Base-by-base conservation (phyloP, 2,329 filamentous ascomycete genomes). In the Lasiodiplodia sp. region DNA sequence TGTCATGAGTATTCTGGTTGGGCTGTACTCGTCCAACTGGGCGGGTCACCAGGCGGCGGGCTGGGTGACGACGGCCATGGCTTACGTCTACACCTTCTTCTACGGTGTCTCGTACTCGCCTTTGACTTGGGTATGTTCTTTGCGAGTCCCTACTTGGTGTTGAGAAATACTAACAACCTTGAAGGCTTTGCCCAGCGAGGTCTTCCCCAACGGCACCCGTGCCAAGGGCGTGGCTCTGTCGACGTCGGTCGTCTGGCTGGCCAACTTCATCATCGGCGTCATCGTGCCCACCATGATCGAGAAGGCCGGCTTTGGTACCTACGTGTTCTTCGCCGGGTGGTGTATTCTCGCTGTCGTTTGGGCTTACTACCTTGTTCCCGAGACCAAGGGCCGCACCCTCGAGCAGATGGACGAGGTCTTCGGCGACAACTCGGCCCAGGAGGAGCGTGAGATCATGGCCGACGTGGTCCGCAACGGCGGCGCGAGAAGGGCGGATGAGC, bases 211-310 rank as follows among this genome's bases (percentile, higher is more conserved):
- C 37, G 47, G 51, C 14, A 67, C 63, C 8, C 70, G 71, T 40
- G 67, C 69, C 25, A 71, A 71, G 44, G 70, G 66, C 44, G 88
- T 90, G 0, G 89, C 88, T 1, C 80, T 91, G 2, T 87, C 87
- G 0, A 90, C 88, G 0, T 87, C 85, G 68, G 85, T 84, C 4
- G 89, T 88, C 78, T 92, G 90, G 81, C 77, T 89, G 2, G 87
- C 85, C 75, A 89, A 90, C 75, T 90, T 90, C 71, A 85, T 88
- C 65, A 86, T 90, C 38, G 62, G 90, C 49, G 84, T 91, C 73
- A 85, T 91, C 38, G 90, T 88, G 0, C 90, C 89, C 0, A 84
- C 89, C 1, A 84, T 91, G 49, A 85, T 92, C 31, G 79, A 86
- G 69, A 85, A 86, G 66, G 89, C 82, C 0, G 82, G 82, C 1